These are phyloP conservation scores for Kalaharituber pfeilii DNA, from an alignment of 2,329 filamentous ascomycete genomes.

Conservation along the genomic window DNA sequence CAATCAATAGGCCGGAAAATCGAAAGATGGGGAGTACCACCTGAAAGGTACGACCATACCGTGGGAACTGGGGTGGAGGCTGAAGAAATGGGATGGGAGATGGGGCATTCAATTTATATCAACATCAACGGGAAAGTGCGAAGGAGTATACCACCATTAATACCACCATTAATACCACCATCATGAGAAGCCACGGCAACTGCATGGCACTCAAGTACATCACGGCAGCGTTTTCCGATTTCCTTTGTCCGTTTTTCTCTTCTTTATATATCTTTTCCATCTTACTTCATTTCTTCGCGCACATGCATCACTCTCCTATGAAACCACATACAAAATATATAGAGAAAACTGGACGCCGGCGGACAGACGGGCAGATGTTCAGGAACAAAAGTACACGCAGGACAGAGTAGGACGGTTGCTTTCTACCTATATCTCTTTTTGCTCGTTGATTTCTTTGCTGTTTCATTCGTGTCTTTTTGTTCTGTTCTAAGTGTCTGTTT, in stretches of 20 bases:
- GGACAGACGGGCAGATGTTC: too few relatives aligned
- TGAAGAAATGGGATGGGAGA: neutral
- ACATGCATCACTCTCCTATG: constrained; percentile 4
- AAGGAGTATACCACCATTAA: neutral
- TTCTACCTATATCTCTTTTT: constrained; percentile 14
- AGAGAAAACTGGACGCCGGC: too few relatives aligned
- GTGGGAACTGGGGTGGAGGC: too few relatives aligned
- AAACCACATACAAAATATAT: too few relatives aligned
- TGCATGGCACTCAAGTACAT: too few relatives aligned
- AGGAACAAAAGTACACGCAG: too few relatives aligned
- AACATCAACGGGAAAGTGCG: neutral
- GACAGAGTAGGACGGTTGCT: constrained; percentile 4
- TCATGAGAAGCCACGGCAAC: constrained; percentile 1
- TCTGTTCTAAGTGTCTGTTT: constrained; percentile 7
- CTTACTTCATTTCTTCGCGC: constrained; percentile 10
- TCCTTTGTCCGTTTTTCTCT: neutral
- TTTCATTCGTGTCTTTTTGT: constrained; percentile 1
- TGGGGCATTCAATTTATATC: neutral
- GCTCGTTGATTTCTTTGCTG: neutral
- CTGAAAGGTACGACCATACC: too few relatives aligned
- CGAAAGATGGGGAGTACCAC: too few relatives aligned
- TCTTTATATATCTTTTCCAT: neutral
- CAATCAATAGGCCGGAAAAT: too few relatives aligned
- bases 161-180: neutral
- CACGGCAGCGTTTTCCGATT: too few relatives aligned